Conservation (phyloP, 2,329 filamentous ascomycete species). For the Lachnellula hyalina region DNA sequence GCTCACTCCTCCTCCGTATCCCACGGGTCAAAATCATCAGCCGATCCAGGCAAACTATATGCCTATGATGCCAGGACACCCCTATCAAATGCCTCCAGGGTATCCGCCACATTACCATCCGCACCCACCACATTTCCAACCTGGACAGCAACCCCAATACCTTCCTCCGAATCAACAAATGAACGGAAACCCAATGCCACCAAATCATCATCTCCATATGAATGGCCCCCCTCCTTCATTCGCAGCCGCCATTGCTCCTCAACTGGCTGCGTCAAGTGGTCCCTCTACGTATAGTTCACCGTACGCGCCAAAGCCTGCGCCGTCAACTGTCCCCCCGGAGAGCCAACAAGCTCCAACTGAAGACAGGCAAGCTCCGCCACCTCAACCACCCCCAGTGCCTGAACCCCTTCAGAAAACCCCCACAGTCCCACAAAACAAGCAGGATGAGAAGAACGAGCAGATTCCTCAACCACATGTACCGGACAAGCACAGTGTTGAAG, state of each 20-base stretch:
- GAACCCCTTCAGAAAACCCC: background rate
- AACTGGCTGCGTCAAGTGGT: slow-evolving; percentile 15
- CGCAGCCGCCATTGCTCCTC: slow-evolving; percentile 19
- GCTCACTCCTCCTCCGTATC: slow-evolving; percentile 38
- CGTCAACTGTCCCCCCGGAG: slow-evolving; percentile 4
- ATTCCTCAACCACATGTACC: background rate
- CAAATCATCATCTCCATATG: slow-evolving; percentile 12
- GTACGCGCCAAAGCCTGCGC: slow-evolving; percentile 29
- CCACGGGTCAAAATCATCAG: slow-evolving; percentile 24
- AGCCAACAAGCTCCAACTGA: slow-evolving; percentile 1
- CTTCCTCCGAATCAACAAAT: slow-evolving; percentile 16
- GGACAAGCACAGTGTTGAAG: no score
- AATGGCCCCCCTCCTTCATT: slow-evolving; percentile 13
- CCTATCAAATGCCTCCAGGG: slow-evolving; percentile 19
- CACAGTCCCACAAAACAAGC: background rate
- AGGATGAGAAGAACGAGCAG: background rate
- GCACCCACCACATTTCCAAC: slow-evolving; percentile 20
- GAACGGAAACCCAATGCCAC: slow-evolving; percentile 13
- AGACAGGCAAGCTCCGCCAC: background rate
- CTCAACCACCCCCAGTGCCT: background rate
- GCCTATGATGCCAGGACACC: slow-evolving; percentile 17
- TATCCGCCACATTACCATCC: slow-evolving; percentile 16
- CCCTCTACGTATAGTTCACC: slow-evolving; percentile 31
- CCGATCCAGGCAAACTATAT: slow-evolving; percentile 13
- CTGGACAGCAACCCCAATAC: slow-evolving; percentile 20